Percentiles rank a stretch among this genome's conserved stretches.
Evolutionary conservation across 768 basidiomycete genomes (phyloP).

Genomic region (Collybia nuda): DNA sequence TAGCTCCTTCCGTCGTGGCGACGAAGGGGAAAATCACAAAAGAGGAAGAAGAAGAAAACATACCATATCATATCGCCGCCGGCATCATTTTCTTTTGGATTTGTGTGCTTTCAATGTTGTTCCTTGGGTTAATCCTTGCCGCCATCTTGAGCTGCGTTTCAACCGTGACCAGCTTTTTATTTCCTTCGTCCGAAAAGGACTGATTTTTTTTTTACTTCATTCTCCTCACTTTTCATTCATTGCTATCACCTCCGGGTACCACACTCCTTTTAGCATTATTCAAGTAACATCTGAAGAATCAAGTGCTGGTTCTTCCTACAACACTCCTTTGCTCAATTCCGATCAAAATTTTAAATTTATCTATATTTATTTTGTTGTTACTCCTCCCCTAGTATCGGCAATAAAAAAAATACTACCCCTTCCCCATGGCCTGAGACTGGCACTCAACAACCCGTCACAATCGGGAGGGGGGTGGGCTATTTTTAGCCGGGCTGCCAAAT

Average conservation of each 20-base stretch:
- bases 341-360: no score
- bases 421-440: no score
- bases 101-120: not conserved
- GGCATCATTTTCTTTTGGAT: not conserved
- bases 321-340: no score
- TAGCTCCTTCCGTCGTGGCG: not conserved
- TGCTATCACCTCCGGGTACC: not conserved
- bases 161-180: not conserved
- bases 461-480: no score
- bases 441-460: no score
- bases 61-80: not conserved
- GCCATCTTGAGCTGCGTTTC: not conserved
- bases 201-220: not conserved
- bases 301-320: no score
- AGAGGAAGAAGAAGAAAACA: not conserved
- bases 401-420: no score
- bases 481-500: no score
- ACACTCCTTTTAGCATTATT: not conserved
- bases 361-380: no score
- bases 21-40: not conserved
- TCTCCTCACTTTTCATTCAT: not conserved
- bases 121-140: not conserved
- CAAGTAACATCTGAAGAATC: no score
- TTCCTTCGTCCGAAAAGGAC: not conserved
- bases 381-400: no score